These are phyloP conservation scores for Calonectria montana DNA, from an alignment of 2,329 filamentous ascomycete genomes.

Conservation along the genomic window DNA sequence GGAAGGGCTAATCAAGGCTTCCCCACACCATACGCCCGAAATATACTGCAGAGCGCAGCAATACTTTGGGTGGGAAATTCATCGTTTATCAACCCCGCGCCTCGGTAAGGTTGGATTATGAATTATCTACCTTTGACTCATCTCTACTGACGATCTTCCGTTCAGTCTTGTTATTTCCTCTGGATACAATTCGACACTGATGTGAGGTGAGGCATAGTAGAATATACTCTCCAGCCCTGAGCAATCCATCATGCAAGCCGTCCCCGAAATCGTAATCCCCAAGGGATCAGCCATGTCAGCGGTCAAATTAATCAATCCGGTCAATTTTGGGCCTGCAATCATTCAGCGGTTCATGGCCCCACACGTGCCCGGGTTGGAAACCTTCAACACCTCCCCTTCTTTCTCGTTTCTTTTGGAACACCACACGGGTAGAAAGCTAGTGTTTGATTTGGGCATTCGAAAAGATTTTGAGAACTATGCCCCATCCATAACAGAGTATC, in stretches of 20 bases:
- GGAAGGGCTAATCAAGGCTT: background rate
- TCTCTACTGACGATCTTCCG: background rate
- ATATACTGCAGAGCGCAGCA: background rate
- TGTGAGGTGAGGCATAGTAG: background rate
- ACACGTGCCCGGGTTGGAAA: constrained; percentile 48
- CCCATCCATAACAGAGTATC: constrained; percentile 37
- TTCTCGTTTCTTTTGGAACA: constrained; percentile 47
- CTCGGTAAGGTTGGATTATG: background rate
- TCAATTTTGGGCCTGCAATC: constrained; percentile 53
- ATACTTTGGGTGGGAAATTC: background rate
- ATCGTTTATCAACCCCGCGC: background rate
- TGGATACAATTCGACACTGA: background rate
- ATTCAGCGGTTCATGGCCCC: constrained; percentile 53
- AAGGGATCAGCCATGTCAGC: constrained; percentile 22
- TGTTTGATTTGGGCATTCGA: constrained; percentile 46
- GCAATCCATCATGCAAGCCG: background rate
- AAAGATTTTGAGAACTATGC: constrained; percentile 45
- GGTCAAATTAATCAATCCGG: constrained; percentile 51
- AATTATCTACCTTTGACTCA: background rate
- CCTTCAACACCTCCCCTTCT: constrained; percentile 43
- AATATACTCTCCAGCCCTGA: background rate
- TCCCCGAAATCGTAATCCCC: constrained; percentile 15
- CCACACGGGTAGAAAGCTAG: constrained; percentile 41
- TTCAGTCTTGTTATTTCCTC: background rate
- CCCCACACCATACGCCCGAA: background rate